Evolutionary conservation across 2,329 filamentous ascomycete species (phyloP).

Genomic region (Purpureocillium lavendulum): DNA sequence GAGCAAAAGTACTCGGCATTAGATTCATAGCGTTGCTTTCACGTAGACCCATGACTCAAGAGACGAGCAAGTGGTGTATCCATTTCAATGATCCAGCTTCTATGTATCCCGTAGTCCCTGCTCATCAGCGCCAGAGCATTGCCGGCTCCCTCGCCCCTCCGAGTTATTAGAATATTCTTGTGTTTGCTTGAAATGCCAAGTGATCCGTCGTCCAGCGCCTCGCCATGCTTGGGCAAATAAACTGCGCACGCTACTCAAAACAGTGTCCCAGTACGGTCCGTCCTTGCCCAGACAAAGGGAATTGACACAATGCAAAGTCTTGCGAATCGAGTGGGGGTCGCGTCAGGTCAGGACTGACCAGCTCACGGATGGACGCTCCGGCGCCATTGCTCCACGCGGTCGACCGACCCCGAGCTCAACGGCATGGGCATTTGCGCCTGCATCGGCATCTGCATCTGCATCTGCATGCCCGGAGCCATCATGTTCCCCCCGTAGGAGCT

Average conservation of each 20-base stretch:
- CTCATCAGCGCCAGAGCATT: background rate
- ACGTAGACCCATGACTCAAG: too few relatives aligned
- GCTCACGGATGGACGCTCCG: conserved; percentile 28
- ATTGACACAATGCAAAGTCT: too few relatives aligned
- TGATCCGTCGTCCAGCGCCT: background rate
- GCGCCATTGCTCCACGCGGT: conserved; percentile 34
- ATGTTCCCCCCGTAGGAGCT: conserved; percentile 19
- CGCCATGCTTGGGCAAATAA: conserved; percentile 1
- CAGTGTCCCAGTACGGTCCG: too few relatives aligned
- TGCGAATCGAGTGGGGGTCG: too few relatives aligned
- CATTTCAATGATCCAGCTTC: background rate
- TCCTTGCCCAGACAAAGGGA: too few relatives aligned
- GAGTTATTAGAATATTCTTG: too few relatives aligned
- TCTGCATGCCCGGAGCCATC: conserved; percentile 17
- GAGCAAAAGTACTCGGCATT: conserved; percentile 15
- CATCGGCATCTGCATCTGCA: conserved; percentile 16
- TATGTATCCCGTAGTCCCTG: background rate
- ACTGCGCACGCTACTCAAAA: background rate
- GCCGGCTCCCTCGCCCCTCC: too few relatives aligned
- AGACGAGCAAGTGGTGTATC: background rate
- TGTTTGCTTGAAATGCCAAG: too few relatives aligned
- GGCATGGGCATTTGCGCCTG: conserved; percentile 16
- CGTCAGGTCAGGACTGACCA: too few relatives aligned
- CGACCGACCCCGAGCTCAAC: conserved; percentile 17
- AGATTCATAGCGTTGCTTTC: conserved; percentile 4